These are phyloP conservation scores for Phytophthora ohioensis DNA, from an alignment of 352 stramenopile species.

Conservation along the genomic window DNA sequence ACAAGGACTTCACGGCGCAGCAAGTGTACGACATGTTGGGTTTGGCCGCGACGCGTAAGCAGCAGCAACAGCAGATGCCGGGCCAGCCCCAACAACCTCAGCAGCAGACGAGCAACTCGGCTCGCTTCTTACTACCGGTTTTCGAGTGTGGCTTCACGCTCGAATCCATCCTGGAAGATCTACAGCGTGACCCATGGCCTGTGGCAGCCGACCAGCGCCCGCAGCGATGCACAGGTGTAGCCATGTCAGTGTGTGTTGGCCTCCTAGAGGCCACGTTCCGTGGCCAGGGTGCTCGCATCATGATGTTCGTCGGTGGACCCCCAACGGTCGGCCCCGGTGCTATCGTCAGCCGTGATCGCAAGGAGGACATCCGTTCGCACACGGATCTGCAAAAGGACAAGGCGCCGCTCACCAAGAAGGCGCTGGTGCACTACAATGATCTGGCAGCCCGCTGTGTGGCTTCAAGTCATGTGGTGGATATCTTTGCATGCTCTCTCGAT, in stretches of 20 bases:
- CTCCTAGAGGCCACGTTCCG: conserved; percentile 97
- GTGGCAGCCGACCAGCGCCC: conserved; percentile 95
- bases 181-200: conserved; percentile 98
- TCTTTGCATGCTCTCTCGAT: conserved; percentile 99
- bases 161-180: conserved; percentile 98
- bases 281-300: conserved; percentile 95
- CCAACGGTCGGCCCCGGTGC: conserved; percentile 96
- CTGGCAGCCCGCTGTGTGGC: conserved; percentile 93
- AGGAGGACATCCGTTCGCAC: conserved; percentile 98
- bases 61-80: conserved; percentile 53
- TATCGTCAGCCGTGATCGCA: conserved; percentile 96
- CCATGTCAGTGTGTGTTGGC: conserved; percentile 96
- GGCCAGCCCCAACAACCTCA: conserved; percentile 75
- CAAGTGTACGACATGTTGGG: conserved; percentile 98
- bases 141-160: conserved; percentile 97
- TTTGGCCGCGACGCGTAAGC: conserved; percentile 77
- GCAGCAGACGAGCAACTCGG: conserved; percentile 85
- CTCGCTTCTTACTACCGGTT: conserved; percentile 96
- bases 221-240: conserved; percentile 96
- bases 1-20: conserved; percentile 97
- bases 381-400: conserved; percentile 96
- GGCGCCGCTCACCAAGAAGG: conserved; percentile 95
- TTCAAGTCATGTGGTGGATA: conserved; percentile 97
- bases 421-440: conserved; percentile 95
- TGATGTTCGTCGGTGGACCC: conserved; percentile 98